Evolutionary conservation across 805 yeast species (phyloP), one percentile per base, ranked within the genome.

Genomic region (Nakazawaea holstii): DNA sequence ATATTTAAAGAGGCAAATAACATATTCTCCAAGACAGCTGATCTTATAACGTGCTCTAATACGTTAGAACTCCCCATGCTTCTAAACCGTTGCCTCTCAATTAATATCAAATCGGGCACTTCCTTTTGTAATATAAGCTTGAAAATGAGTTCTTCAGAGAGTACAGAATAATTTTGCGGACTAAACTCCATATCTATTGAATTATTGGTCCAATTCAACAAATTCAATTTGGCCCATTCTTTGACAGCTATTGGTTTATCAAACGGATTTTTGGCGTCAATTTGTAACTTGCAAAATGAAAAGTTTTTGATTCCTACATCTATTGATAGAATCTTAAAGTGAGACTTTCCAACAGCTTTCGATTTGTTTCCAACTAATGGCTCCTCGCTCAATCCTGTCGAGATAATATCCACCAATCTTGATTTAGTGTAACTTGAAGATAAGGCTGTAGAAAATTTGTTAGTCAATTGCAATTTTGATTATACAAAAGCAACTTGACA

Each of bases 51-150:
- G 47, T 73, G 70, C 46, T 80, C 83, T 5, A 77, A 63, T 1
- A 82, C 72, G 14, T 59, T 60, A 9, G 67, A 64, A 1, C 74
- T 64, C 0, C 82, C 76, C 52, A 61, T 62, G 0, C 79, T 68
- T 43, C 87, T 66, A 36, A 74, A 66, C 35, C 87, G 55, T 57
- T 82, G 88, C 48, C 79, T 56, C 54, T 82, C 88, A 2, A 82
- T 62, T 9, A 80, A 55, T 2, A 77, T 67, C 2, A 70, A 57
- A 49, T 73, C 73, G 0, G 79, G 74, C 8, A 36, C 30, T 11
- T 39, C 24, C 15, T 40, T 14, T 14, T 28, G 11, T 30, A 43
- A 43, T 31, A 60, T 55, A 35, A 56, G 49, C 4, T 51, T 52
- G 31, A 51, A 59, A 13, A 55, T 51, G 33, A 56, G 38, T 10